Evolutionary conservation across 805 yeast genomes (phyloP).

Genomic region (Candida palmyrensis): DNA sequence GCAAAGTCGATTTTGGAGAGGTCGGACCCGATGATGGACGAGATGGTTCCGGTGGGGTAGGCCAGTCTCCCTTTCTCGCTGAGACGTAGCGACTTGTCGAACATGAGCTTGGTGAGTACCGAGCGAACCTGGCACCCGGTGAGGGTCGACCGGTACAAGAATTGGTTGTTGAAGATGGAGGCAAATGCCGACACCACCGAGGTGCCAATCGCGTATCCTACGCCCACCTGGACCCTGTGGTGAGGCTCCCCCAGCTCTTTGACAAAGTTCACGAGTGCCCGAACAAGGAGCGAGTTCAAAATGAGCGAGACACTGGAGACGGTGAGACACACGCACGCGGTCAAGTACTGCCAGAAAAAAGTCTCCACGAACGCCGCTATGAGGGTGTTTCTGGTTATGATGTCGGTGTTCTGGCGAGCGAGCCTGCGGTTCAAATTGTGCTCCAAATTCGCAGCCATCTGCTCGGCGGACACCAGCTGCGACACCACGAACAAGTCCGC

Average conservation of each 20-base stretch:
- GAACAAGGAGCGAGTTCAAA: constrained; percentile 57
- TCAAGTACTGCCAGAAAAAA: constrained; percentile 34
- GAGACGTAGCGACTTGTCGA: constrained; percentile 11
- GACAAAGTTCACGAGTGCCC: constrained; percentile 55
- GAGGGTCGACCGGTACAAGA: constrained; percentile 8
- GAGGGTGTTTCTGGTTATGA: constrained; percentile 20
- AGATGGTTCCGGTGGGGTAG: constrained; percentile 11
- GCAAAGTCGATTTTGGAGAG: constrained; percentile 12
- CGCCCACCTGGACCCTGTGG: constrained; percentile 51
- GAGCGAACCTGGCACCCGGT: constrained; percentile 11
- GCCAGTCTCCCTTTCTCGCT: constrained; percentile 8
- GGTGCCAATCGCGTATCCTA: constrained; percentile 71
- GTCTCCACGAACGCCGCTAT: constrained; percentile 40
- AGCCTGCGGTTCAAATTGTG: constrained; percentile 10
- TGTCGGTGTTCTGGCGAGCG: constrained; percentile 8
- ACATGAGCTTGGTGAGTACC: constrained; percentile 9
- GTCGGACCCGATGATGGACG: constrained; percentile 13
- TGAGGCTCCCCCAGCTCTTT: too few species aligned
- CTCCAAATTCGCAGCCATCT: constrained; percentile 9
- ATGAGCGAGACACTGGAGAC: constrained; percentile 40
- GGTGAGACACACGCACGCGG: constrained; percentile 31
- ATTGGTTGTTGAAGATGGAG: constrained; percentile 9
- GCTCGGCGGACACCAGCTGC: constrained; percentile 8
- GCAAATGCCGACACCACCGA: constrained; percentile 36
- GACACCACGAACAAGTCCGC: constrained; percentile 12